These are phyloP conservation scores for Solanum sparsipilum DNA, from an alignment of 257 asterid genomes.

Conservation along the genomic window DNA sequence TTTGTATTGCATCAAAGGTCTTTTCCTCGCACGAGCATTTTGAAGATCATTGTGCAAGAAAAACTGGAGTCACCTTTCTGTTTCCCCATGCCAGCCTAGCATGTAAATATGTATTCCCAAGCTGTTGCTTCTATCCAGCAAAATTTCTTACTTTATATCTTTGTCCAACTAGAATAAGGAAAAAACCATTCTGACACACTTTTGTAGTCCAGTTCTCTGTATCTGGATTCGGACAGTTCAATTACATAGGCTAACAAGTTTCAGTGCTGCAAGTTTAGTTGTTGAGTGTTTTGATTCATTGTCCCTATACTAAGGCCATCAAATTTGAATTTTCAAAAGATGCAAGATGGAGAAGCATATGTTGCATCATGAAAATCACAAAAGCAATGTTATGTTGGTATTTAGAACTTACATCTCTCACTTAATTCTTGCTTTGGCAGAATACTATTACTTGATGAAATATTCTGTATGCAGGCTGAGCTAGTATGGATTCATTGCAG, in stretches of 20 bases:
- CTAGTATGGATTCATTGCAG: slow-evolving; percentile 24
- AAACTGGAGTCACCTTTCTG: neutral
- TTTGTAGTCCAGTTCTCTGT: neutral
- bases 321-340: neutral
- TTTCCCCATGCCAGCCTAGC: neutral
- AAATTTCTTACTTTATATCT: neutral
- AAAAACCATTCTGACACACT: neutral
- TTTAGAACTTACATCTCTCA: neutral
- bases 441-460: neutral
- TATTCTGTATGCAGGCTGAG: neutral
- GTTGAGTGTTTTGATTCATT: neutral
- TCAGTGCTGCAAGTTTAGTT: neutral
- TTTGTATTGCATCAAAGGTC: neutral
- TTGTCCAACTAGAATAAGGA: neutral
- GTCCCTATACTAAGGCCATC: neutral
- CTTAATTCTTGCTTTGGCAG: neutral
- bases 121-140: neutral
- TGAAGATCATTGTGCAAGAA: neutral
- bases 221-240: neutral
- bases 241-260: too few species aligned
- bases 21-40: neutral
- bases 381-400: neutral
- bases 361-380: neutral
- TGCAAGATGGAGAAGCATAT: neutral
- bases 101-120: neutral